Base-by-base conservation (phyloP, 2,329 filamentous ascomycete genomes). In the Seiridium unicorne region DNA sequence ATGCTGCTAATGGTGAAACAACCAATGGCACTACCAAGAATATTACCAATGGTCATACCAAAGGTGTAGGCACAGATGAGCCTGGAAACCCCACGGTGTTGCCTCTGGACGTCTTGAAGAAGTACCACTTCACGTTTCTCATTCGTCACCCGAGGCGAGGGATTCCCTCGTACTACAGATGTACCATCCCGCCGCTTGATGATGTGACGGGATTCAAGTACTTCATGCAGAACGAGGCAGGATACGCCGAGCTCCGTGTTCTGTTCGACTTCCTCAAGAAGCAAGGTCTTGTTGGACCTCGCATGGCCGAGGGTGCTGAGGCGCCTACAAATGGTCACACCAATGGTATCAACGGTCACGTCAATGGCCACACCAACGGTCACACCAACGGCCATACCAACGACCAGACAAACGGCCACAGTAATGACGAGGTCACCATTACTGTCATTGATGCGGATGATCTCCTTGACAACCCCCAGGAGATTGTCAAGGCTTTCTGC, bases 361-460 rank as follows among this genome's bases (percentile, higher is more conserved):
- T 70, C 51, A 72, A 62, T 40, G 70, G 68, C n/a, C 74, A 75
- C 60, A 57, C 70, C 48, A 72, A 62, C 40, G 70, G 68, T n/a
- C 74, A 75, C 60, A 79, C 88, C 13, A 85, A 88, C 68, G 89
- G 60, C 34, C 56, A 70, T 64, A 57, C 70, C 48, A 72, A 62
- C 40, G 70, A 68, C n/a, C 74, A 75, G 59, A 79, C 88, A 13
- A 85, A 88, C 68, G 89, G 60, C 34, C 56, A 70, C 55, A 70
- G 60, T 40, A 58, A 72, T 1, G 70, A 68, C 26, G 74, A 76
- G 60, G 79, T 88, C 13, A 85, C 88, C 68, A 89, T 97, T 65
- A 96, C 93, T 63, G 88, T 98, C 57, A 79, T 99, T 54, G 94
- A 99, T 70, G 95, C 94, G 26, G 95, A 99, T 69, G 95, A 98